Evolutionary conservation across 495 filamentous ascomycete species (phyloP).

Genomic region (Xylaria longipes): DNA sequence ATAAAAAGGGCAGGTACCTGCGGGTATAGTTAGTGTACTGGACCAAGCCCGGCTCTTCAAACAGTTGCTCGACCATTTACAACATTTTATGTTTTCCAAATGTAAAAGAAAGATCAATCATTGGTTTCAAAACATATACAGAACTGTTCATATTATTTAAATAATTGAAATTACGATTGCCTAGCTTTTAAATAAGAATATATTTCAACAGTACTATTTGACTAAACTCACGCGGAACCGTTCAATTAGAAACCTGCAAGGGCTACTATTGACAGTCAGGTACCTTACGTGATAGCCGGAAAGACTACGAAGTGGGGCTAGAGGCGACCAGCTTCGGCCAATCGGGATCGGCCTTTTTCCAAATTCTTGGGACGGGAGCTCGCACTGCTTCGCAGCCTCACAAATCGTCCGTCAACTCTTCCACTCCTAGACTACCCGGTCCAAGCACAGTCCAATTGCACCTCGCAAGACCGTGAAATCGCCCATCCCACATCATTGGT

Average conservation of each 20-base stretch:
- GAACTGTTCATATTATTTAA: too few species aligned
- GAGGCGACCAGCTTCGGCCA: conserved; percentile 47
- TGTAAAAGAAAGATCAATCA: too few species aligned
- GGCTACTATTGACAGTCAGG: too few species aligned
- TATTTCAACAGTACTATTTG: too few species aligned
- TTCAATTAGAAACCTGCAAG: too few species aligned
- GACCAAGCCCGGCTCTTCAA: neutral
- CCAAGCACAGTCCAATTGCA: conserved; percentile 21
- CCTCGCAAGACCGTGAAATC: conserved; percentile 4
- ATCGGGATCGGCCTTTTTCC: conserved; percentile 40
- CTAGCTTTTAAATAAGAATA: too few species aligned
- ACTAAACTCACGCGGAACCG: too few species aligned
- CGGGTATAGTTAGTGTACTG: too few species aligned
- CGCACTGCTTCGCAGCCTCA: conserved; percentile 24
- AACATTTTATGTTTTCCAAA: neutral
- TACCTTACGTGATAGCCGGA: neutral
- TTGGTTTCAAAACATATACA: too few species aligned
- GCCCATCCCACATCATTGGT: neutral
- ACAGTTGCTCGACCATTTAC: neutral
- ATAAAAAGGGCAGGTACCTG: too few species aligned
- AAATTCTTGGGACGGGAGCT: conserved; percentile 34
- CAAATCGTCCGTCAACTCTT: conserved; percentile 19
- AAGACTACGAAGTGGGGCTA: neutral
- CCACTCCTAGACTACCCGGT: conserved; percentile 6
- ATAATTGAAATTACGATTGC: too few species aligned